phyloP scores from a whole-genome alignment of 1,284 basidiomycete genomes.

The Mycena sp. region DNA sequence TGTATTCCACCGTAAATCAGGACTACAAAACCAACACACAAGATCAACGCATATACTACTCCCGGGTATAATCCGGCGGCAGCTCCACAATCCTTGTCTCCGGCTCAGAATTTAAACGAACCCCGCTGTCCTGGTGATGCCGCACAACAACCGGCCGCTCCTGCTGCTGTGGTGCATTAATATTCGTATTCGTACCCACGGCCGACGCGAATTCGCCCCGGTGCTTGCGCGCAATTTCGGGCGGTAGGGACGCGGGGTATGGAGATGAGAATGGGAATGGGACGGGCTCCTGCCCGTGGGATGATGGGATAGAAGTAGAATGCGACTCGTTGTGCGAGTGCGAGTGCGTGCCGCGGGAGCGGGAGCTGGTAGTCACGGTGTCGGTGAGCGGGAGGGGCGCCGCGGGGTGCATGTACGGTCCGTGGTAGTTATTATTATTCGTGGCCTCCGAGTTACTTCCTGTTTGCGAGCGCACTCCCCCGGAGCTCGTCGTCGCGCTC shows the following conservation, averaged over 20 bases:
- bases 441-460: too few species aligned
- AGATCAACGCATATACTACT: too few species aligned
- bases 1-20: too few species aligned
- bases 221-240: not conserved
- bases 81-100: conserved; percentile 12
- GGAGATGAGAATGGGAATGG: not conserved
- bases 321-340: conserved; percentile 1
- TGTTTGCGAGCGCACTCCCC: too few species aligned
- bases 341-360: not conserved
- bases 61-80: conserved; percentile 17
- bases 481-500: not conserved
- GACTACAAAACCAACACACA: too few species aligned
- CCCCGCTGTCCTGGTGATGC: conserved; percentile 18
- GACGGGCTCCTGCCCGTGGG: not conserved
- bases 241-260: too few species aligned
- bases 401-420: conserved; percentile 6
- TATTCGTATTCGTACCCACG: not conserved
- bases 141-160: not conserved
- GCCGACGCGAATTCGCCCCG: not conserved
- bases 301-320: too few species aligned
- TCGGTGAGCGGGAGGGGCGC: not conserved
- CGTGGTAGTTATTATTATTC: too few species aligned
- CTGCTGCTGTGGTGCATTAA: not conserved
- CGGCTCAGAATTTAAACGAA: not conserved
- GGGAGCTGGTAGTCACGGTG: not conserved